Evolutionary conservation across 2,329 filamentous ascomycete genomes (phyloP).

Genomic region (Talaromyces piceae): DNA sequence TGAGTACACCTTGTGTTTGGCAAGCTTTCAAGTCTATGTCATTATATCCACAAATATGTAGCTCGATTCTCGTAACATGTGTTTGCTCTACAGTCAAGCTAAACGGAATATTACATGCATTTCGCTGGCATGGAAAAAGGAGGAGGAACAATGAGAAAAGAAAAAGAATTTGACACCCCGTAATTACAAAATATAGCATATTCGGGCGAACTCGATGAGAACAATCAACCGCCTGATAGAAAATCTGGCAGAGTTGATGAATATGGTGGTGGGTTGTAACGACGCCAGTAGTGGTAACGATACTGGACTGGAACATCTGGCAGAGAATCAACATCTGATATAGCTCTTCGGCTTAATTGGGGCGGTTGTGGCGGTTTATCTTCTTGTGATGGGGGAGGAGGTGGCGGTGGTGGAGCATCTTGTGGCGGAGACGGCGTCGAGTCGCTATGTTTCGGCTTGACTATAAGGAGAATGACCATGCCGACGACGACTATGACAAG

Average conservation of each 20-base stretch:
- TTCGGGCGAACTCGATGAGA: too few relatives aligned
- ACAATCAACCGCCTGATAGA: neutral
- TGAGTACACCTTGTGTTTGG: neutral
- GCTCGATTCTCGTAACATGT: neutral
- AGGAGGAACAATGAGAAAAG: neutral
- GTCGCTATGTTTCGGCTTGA: constrained; percentile 61
- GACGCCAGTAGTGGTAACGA: neutral
- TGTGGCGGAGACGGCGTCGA: neutral
- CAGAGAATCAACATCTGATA: neutral
- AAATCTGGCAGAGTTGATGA: neutral
- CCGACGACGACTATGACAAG: constrained; percentile 76
- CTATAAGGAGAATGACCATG: constrained; percentile 72
- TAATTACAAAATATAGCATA: neutral
- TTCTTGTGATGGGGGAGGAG: neutral
- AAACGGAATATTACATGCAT: neutral
- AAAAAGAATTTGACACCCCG: neutral
- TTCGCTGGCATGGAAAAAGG: neutral
- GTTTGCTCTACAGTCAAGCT: neutral
- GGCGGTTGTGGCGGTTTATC: neutral
- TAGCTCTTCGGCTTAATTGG: constrained; percentile 2
- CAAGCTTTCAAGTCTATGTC: neutral
- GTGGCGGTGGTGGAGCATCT: neutral
- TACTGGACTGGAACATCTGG: neutral
- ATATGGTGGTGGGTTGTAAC: neutral
- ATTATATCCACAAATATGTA: neutral